Percentiles rank a stretch among this genome's conserved stretches.
phyloP scores from a whole-genome alignment of 192 early-diverging fungal species.

The Backusella sp. region DNA sequence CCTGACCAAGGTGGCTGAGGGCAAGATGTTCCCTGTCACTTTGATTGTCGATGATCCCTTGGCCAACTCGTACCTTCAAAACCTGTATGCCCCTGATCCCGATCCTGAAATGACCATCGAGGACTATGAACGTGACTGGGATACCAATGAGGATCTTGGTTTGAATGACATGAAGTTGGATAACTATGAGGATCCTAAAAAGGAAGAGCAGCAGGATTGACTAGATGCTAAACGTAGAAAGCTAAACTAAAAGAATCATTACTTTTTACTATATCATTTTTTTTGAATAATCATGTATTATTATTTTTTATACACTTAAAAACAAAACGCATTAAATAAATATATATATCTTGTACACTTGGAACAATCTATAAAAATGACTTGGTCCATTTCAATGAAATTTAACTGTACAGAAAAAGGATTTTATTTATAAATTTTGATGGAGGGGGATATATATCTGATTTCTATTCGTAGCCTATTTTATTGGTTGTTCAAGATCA shows the following conservation, averaged over 20 bases:
- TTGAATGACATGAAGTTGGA: slow-evolving; percentile 87
- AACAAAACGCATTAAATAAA: background rate
- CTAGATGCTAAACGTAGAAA: slow-evolving; percentile 13
- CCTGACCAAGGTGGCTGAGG: slow-evolving; percentile 64
- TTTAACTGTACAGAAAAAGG: background rate
- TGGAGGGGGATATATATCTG: background rate
- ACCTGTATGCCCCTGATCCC: slow-evolving; percentile 90
- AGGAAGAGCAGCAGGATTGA: slow-evolving; percentile 6
- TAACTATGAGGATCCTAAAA: slow-evolving; percentile 50
- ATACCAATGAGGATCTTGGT: slow-evolving; percentile 86
- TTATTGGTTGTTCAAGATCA: slow-evolving; percentile 22
- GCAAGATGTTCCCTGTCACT: slow-evolving; percentile 52
- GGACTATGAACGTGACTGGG: slow-evolving; percentile 82
- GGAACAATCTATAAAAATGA: background rate
- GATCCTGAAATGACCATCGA: slow-evolving; percentile 94
- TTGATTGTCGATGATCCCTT: slow-evolving; percentile 91
- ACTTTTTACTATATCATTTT: background rate
- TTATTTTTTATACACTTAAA: background rate
- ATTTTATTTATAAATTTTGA: background rate
- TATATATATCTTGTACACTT: slow-evolving; percentile 1
- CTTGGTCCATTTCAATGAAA: too few species aligned
- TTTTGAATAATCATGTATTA: background rate
- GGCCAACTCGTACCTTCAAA: slow-evolving; percentile 87
- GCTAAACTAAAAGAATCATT: background rate
- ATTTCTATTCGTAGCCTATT: background rate